These are phyloP conservation scores for Fistulifera solaris DNA, from an alignment of 108 stramenopile genomes.

Conservation along the genomic window DNA sequence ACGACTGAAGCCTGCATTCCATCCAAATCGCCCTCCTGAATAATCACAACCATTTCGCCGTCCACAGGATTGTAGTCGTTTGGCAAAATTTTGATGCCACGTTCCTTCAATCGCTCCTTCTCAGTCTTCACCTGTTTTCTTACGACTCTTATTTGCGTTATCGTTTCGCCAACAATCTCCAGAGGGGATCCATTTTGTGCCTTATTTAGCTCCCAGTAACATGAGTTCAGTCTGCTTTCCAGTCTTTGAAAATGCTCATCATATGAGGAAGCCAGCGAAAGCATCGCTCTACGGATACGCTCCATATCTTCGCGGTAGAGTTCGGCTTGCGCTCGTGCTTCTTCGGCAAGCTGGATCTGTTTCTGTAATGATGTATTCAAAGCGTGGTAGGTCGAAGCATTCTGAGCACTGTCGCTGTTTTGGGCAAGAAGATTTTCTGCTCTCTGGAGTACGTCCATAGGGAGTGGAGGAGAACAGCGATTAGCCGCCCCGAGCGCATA, in stretches of 20 bases:
- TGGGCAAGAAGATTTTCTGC: constrained; percentile 37
- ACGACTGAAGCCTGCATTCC: constrained; percentile 46
- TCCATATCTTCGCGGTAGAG: constrained; percentile 16
- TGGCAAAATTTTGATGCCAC: constrained; percentile 45
- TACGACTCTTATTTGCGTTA: constrained; percentile 36
- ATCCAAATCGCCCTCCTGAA: constrained; percentile 46
- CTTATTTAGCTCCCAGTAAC: constrained; percentile 21
- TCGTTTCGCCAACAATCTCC: constrained; percentile 60
- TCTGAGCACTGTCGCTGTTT: neutral
- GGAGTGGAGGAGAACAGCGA: constrained; percentile 39
- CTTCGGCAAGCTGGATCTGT: constrained; percentile 21
- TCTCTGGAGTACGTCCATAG: constrained; percentile 51
- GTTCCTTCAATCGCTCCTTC: constrained; percentile 41
- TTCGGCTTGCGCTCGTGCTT: constrained; percentile 20
- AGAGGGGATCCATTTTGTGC: constrained; percentile 14
- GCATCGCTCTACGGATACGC: constrained; percentile 35
- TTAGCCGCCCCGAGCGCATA: constrained; percentile 62
- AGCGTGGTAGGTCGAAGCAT: constrained; percentile 14
- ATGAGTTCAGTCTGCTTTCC: constrained; percentile 35
- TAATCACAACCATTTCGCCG: constrained; percentile 56
- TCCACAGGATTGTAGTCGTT: constrained; percentile 25
- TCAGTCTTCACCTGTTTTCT: constrained; percentile 36
- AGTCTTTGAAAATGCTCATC: constrained; percentile 35
- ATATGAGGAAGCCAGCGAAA: constrained; percentile 45
- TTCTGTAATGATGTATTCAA: constrained; percentile 40